Evolutionary conservation across 257 asterid species (phyloP), one percentile per base, ranked within the genome.

Genomic region (Buddleja alternifolia): DNA sequence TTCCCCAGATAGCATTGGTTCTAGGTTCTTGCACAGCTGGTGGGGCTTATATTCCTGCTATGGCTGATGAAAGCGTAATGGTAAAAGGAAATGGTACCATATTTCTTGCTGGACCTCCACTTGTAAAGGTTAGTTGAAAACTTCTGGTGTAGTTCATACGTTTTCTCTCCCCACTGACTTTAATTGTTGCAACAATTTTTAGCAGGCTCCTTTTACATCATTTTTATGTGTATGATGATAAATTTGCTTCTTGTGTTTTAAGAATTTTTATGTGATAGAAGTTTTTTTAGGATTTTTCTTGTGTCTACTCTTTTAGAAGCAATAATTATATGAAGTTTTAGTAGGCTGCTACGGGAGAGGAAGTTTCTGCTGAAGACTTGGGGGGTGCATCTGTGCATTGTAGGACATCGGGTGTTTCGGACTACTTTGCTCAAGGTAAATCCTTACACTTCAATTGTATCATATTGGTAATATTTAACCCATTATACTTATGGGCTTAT

Each of bases 31-130:
- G 99, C 78, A 94, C 99, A 6, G 99, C 97, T 47, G 97, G 99
- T 73, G 99, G 99, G 63, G 99, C 99, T 75, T 94, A 94, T 73
- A 94, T 94, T 75, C 97, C 99, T 56, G 97, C 99, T 23, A 94
- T 94, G 97, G 99, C 99, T 24, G 99, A 94, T 86, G 97, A 91
- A 80, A 94, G 97, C 17, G 97, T 94, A 51, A 94, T 94, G 97
- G 99, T 94, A 67, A 91, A 87, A 82, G 97, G 97, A 67, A 91
- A 91, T 64, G 97, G 99, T 71, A 91, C 99, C 70, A 89, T 94
- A 73, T 94, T 94, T 88, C 89, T 94, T 66, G 99, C 99, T 60
- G 99, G 99, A 44, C 99, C 99, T 77, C 99, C 99, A 50, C 96
- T 94, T 54, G 99, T 91, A 65, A 94, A 94, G 99, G 99, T 88